Percentiles rank a stretch among this genome's conserved stretches.
phyloP scores from a whole-genome alignment of 495 filamentous ascomycete species.

The Penicillium silybi region DNA sequence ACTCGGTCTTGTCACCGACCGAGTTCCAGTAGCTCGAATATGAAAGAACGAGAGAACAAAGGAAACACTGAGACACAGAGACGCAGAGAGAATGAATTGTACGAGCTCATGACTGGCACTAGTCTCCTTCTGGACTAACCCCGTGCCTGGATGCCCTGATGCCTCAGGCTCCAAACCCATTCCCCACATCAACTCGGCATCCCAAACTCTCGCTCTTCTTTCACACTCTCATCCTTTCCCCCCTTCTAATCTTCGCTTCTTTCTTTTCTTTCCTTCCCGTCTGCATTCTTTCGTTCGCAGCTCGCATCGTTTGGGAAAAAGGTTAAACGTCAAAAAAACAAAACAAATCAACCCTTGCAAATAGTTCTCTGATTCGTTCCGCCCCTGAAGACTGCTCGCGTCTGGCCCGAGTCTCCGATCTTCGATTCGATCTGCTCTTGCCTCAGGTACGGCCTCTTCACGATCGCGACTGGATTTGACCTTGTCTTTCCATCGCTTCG shows the following conservation, averaged over 20 bases:
- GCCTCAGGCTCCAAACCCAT: slow-evolving; percentile 9
- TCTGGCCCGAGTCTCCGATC: slow-evolving; percentile 18
- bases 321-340: slow-evolving; percentile 13
- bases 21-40: neutral
- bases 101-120: neutral
- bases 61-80: neutral
- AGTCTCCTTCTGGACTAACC: slow-evolving; percentile 6
- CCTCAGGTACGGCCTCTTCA: neutral
- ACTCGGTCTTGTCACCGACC: neutral
- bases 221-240: slow-evolving; percentile 11
- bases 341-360: slow-evolving; percentile 21
- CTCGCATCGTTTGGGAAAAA: slow-evolving; percentile 21
- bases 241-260: slow-evolving; percentile 34
- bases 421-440: slow-evolving; percentile 12
- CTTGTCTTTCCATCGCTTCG: slow-evolving; percentile 3
- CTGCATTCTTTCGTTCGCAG: slow-evolving; percentile 36
- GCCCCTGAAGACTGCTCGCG: slow-evolving; percentile 26
- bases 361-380: slow-evolving; percentile 26
- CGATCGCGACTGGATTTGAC: neutral
- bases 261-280: slow-evolving; percentile 23
- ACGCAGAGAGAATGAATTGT: neutral
- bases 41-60: neutral
- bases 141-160: neutral
- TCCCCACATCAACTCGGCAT: slow-evolving; percentile 22
- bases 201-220: slow-evolving; percentile 23